Conservation (phyloP, 2,329 filamentous ascomycete genomes). For the Neonectria hederae region DNA sequence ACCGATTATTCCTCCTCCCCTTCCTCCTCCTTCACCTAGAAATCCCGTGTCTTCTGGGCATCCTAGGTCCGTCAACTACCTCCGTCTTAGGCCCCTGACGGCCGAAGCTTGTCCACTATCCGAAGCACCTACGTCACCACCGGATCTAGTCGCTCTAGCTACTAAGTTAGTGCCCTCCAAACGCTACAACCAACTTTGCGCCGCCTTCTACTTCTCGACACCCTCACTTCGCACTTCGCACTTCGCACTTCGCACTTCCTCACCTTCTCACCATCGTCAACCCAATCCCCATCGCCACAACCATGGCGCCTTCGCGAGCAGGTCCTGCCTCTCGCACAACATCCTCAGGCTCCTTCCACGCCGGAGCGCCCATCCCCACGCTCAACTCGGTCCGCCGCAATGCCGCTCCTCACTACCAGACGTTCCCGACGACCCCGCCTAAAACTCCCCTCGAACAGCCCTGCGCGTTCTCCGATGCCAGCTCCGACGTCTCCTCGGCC, state of each 20-base stretch:
- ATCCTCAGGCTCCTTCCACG: slow-evolving; percentile 61
- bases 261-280: too few species aligned
- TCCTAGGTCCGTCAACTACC: too few species aligned
- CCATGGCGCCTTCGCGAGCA: slow-evolving; percentile 35
- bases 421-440: slow-evolving; percentile 80
- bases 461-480: slow-evolving; percentile 40
- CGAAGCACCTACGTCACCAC: neutral
- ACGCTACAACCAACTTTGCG: neutral
- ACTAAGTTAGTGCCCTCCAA: neutral
- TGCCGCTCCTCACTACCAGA: slow-evolving; percentile 74
- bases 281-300: neutral
- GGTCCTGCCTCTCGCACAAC: slow-evolving; percentile 32
- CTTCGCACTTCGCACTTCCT: neutral
- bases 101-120: too few species aligned
- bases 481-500: slow-evolving; percentile 43
- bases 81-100: too few species aligned
- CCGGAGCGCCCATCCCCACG: slow-evolving; percentile 59
- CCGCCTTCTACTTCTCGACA: neutral
- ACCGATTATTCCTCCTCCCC: too few species aligned
- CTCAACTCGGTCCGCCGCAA: slow-evolving; percentile 50
- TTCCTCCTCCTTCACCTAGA: neutral
- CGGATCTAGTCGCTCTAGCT: neutral
- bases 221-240: neutral
- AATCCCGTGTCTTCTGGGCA: neutral
- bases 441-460: slow-evolving; percentile 67